phyloP scores from a whole-genome alignment of 2,329 filamentous ascomycete species.

The Grosmannia clavigera region DNA sequence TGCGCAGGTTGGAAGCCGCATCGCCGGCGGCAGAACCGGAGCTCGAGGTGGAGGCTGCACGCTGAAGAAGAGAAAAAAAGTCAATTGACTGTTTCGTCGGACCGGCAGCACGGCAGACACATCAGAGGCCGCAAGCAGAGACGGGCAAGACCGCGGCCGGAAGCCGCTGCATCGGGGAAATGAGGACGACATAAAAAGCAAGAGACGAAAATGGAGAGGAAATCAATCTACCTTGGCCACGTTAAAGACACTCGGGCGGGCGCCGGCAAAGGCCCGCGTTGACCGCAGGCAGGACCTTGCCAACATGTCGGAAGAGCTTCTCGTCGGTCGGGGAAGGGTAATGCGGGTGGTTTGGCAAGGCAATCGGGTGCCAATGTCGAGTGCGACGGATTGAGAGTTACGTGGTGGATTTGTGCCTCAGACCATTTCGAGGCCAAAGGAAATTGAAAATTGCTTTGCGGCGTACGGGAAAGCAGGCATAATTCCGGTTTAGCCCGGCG shows the following conservation, averaged over 20 bases:
- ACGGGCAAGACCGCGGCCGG: neutral
- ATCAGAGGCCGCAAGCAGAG: neutral
- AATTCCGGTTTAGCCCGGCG: conserved; percentile 16
- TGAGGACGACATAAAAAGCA: conserved; percentile 3
- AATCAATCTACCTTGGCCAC: conserved; percentile 50
- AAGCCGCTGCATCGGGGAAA: neutral
- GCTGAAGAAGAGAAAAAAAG: conserved; percentile 27
- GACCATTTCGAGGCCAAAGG: conserved; percentile 9
- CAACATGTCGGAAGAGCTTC: conserved; percentile 62
- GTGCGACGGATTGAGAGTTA: conserved; percentile 13
- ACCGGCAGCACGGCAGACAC: neutral
- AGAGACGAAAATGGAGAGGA: conserved; percentile 1
- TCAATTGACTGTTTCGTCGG: neutral
- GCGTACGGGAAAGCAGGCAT: conserved; percentile 2
- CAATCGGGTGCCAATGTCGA: conserved; percentile 26
- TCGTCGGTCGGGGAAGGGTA: conserved; percentile 24
- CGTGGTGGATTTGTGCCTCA: conserved; percentile 10
- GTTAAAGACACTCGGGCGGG: conserved; percentile 60
- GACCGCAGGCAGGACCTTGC: conserved; percentile 83
- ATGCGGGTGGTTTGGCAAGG: conserved; percentile 21
- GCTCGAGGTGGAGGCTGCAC: conserved; percentile 58
- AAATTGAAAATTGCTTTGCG: conserved; percentile 4
- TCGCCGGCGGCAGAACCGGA: conserved; percentile 52
- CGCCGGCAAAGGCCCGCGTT: conserved; percentile 71
- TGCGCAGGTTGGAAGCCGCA: conserved; percentile 56